A percentile compares a stretch with the other conserved stretches of the same genome.
phyloP scores from a whole-genome alignment of 2,329 filamentous ascomycete species.

The Trichoderma atroviride region DNA sequence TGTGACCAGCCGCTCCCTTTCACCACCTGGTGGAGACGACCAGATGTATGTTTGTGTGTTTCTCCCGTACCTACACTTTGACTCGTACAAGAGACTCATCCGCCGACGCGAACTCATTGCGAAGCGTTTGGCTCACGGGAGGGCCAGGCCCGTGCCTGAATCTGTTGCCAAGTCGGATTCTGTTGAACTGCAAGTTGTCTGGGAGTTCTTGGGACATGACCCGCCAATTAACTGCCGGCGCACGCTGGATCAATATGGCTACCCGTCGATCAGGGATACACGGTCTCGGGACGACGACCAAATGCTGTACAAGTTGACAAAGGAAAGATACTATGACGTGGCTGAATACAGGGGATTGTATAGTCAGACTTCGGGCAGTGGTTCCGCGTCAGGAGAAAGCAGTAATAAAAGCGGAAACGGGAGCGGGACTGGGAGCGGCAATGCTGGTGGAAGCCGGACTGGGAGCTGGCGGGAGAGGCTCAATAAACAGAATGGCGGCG shows the following conservation, averaged over 20 bases:
- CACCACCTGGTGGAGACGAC: conserved; percentile 35
- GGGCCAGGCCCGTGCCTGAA: conserved; percentile 58
- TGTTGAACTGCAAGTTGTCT: conserved; percentile 62
- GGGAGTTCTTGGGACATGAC: conserved; percentile 64
- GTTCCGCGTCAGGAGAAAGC: conserved; percentile 9
- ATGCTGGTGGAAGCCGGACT: conserved; percentile 35
- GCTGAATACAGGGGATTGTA: conserved; percentile 34
- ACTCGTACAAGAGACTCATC: conserved; percentile 62
- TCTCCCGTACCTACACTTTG: conserved; percentile 65
- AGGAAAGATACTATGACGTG: conserved; percentile 42
- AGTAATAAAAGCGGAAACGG: conserved; percentile 35
- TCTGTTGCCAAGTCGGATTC: conserved; percentile 57
- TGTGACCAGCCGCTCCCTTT: conserved; percentile 35
- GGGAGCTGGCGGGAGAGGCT: conserved; percentile 36
- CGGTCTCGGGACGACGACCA: conserved; percentile 65
- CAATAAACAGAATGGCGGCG: conserved; percentile 27
- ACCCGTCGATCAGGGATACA: conserved; percentile 63
- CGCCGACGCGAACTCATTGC: conserved; percentile 58
- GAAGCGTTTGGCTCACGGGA: conserved; percentile 55
- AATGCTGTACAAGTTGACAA: conserved; percentile 68
- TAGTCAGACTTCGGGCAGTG: conserved; percentile 37
- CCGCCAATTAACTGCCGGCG: conserved; percentile 63
- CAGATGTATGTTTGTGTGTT: conserved; percentile 53
- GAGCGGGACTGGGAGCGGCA: conserved; percentile 34
- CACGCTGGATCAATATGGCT: conserved; percentile 66